Evolutionary conservation across 2,329 filamentous ascomycete genomes (phyloP).

Genomic region (Emmonsia crescens): DNA sequence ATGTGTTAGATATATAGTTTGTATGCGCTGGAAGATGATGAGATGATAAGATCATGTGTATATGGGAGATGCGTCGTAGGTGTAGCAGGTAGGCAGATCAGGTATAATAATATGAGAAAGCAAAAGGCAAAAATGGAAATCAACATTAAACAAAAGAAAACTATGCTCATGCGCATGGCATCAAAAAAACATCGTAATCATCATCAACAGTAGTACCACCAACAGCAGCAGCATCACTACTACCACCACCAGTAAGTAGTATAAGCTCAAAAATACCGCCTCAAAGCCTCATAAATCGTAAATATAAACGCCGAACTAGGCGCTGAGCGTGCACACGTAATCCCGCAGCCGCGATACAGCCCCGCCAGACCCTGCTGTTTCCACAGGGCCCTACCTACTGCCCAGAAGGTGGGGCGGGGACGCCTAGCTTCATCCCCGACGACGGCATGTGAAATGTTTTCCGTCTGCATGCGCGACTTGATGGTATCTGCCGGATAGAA

Average conservation of each 20-base stretch:
- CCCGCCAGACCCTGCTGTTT: slow-evolving; percentile 68
- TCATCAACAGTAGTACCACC: neutral
- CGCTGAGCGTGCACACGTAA: slow-evolving; percentile 76
- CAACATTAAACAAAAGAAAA: neutral
- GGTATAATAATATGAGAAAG: too few species aligned
- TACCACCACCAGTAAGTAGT: neutral
- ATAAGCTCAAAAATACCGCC: slow-evolving; percentile 48
- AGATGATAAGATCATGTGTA: neutral
- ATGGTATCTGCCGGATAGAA: slow-evolving; percentile 97
- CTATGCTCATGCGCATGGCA: neutral
- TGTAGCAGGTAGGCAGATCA: too few species aligned
- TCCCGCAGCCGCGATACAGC: slow-evolving; percentile 87
- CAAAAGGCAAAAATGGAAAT: too few species aligned
- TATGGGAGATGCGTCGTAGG: neutral
- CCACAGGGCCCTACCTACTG: slow-evolving; percentile 66
- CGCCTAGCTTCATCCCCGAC: slow-evolving; percentile 23
- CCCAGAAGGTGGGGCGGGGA: slow-evolving; percentile 56
- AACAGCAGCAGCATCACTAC: neutral
- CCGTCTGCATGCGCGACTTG: slow-evolving; percentile 94
- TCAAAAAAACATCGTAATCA: too few species aligned
- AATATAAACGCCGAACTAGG: slow-evolving; percentile 99
- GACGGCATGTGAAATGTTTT: slow-evolving; percentile 43
- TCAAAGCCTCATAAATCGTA: slow-evolving; percentile 82
- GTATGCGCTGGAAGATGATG: neutral
- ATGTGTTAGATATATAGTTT: neutral